Evolutionary conservation across 306 rosid genomes (phyloP).

Genomic region (Citrullus amarus): DNA sequence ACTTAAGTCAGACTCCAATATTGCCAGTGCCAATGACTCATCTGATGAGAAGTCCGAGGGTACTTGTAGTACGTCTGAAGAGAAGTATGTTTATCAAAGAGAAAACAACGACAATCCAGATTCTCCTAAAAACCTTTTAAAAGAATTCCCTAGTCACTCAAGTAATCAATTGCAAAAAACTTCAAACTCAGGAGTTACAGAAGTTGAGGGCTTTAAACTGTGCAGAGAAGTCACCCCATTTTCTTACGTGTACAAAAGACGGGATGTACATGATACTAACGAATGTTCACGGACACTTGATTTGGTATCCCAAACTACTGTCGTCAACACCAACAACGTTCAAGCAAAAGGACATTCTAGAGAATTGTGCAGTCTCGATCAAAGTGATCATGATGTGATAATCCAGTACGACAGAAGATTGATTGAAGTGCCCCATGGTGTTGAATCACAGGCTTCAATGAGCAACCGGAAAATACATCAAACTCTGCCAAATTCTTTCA

Average conservation of each 20-base stretch:
- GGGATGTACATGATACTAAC: not conserved
- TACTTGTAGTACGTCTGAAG: not conserved
- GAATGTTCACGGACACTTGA: not conserved
- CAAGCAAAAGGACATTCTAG: not conserved
- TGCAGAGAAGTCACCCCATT: not conserved
- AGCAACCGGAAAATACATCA: not conserved
- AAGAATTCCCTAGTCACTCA: not conserved
- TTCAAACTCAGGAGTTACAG: not conserved
- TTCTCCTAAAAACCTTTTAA: not conserved
- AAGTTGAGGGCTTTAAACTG: not conserved
- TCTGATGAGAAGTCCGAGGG: not conserved
- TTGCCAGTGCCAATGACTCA: not conserved
- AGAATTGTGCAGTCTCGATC: not conserved
- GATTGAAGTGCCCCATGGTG: not conserved
- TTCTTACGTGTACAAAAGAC: not conserved
- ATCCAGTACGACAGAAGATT: not conserved
- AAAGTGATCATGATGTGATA: not conserved
- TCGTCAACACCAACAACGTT: not conserved
- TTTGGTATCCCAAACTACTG: not conserved
- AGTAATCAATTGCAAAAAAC: constrained; percentile 5
- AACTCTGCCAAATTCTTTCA: not conserved
- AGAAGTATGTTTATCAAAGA: not conserved
- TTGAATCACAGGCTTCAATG: not conserved
- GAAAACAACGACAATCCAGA: not conserved
- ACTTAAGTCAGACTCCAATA: not conserved